Conservation (phyloP, 1,284 basidiomycete species). For the Ustilago curta region DNA sequence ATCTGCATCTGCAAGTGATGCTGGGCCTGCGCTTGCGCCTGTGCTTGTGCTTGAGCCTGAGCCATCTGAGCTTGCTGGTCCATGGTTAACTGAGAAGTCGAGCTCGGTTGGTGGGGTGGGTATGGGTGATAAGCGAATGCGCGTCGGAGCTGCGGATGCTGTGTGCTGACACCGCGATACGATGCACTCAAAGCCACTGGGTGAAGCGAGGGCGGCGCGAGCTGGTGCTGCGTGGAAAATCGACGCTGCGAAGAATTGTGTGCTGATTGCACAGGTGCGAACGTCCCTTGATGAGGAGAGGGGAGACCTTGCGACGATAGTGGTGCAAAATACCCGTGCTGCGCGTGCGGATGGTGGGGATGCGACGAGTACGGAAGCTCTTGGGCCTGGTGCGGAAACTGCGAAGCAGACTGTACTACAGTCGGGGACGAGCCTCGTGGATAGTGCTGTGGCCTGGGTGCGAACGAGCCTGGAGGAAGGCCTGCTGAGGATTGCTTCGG, state of each 20-base stretch:
- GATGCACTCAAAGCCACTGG: background rate
- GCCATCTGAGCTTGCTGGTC: conserved; percentile 42
- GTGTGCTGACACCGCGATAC: conserved; percentile 1
- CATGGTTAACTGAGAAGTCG: conserved; percentile 24
- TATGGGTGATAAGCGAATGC: conserved; percentile 31
- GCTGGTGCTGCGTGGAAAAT: conserved; percentile 5
- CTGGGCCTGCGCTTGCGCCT: conserved; percentile 57
- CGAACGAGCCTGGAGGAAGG: conserved; percentile 1
- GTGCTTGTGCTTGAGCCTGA: conserved; percentile 41
- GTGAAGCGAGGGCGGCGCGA: background rate
- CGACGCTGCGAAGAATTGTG: conserved; percentile 2
- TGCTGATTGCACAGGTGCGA: background rate
- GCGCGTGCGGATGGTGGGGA: conserved; percentile 4
- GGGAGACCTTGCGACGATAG: background rate
- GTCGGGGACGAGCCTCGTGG: conserved; percentile 24
- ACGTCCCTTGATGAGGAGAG: background rate
- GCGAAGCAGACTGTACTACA: conserved; percentile 5
- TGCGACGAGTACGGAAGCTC: conserved; percentile 4
- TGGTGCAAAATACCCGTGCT: conserved; percentile 1
- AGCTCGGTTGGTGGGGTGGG: conserved; percentile 1
- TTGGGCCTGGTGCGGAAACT: background rate
- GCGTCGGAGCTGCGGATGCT: conserved; percentile 33
- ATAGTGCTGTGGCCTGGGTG: background rate
- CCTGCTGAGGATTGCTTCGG: conserved; percentile 5
- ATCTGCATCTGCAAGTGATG: conserved; percentile 40